Evolutionary conservation across 2,329 filamentous ascomycete species (phyloP).

Genomic region (Apiospora saccharicola): DNA sequence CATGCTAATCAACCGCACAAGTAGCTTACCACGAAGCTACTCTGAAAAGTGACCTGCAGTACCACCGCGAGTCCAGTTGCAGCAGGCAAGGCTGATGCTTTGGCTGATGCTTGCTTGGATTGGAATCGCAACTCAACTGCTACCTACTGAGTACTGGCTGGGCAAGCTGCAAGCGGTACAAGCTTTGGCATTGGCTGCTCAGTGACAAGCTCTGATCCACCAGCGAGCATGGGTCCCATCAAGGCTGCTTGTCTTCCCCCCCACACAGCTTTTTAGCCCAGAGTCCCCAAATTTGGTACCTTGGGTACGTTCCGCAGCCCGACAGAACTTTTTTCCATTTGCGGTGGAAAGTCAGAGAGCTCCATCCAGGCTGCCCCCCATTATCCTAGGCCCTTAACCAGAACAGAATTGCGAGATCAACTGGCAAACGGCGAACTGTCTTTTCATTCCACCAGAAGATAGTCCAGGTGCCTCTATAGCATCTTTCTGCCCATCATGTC

Average conservation of each 20-base stretch:
- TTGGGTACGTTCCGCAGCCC: slow-evolving; percentile 19
- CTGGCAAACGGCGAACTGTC: slow-evolving; percentile 2
- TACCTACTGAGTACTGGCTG: neutral
- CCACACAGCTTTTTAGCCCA: slow-evolving; percentile 7
- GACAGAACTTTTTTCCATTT: slow-evolving; percentile 25
- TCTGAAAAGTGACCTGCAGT: neutral
- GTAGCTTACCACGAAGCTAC: slow-evolving; percentile 11
- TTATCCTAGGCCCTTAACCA: slow-evolving; percentile 14
- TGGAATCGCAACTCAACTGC: neutral
- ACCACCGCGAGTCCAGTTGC: neutral
- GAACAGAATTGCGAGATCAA: slow-evolving; percentile 1
- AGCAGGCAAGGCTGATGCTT: slow-evolving; percentile 3
- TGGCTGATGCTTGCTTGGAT: neutral
- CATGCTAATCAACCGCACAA: neutral
- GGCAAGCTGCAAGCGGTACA: slow-evolving; percentile 3
- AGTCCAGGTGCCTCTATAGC: neutral
- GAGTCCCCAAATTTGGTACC: slow-evolving; percentile 10
- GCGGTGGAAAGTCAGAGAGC: slow-evolving; percentile 18
- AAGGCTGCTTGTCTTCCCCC: neutral
- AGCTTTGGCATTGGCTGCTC: neutral
- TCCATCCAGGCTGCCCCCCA: slow-evolving; percentile 21
- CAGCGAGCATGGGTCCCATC: neutral
- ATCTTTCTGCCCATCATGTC: slow-evolving; percentile 70
- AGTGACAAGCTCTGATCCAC: slow-evolving; percentile 10
- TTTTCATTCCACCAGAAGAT: slow-evolving; percentile 17